Conservation (phyloP, 1,139 yeast species). For the Yamadazyma epiphylla region DNA sequence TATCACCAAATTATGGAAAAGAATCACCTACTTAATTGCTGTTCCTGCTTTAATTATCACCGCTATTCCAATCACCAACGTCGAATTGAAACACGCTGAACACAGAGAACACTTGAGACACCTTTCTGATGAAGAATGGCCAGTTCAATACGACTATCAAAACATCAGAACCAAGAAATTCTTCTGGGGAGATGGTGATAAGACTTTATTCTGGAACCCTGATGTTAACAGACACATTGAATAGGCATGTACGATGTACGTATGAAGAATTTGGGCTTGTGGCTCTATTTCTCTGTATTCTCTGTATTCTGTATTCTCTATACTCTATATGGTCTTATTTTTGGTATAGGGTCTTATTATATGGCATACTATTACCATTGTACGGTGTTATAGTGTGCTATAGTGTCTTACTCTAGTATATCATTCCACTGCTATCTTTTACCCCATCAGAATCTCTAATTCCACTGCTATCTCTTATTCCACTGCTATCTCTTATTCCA, state of each 20-base stretch:
- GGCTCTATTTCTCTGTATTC: no score
- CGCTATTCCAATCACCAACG: conserved; percentile 73
- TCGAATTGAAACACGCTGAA: conserved; percentile 83
- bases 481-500: no score
- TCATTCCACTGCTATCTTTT: no score
- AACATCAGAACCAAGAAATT: conserved; percentile 81
- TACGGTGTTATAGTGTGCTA: no score
- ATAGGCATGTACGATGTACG: conserved; percentile 3
- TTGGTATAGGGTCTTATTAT: no score
- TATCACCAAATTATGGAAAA: conserved; percentile 81
- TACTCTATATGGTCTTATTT: no score
- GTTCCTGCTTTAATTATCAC: conserved; percentile 75
- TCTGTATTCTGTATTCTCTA: no score
- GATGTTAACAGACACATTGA: conserved; percentile 83
- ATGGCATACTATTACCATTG: no score
- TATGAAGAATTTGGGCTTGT: no score
- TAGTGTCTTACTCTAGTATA: no score
- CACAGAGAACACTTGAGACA: conserved; percentile 82
- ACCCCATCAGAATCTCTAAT: no score
- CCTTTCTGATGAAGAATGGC: conserved; percentile 87
- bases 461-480: no score
- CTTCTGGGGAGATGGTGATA: conserved; percentile 99
- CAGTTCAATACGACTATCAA: conserved; percentile 83
- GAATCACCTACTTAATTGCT: conserved; percentile 74
- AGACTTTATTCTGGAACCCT: conserved; percentile 94